phyloP scores from a whole-genome alignment of 257 asterid genomes.

The Penstemon barbatus region DNA sequence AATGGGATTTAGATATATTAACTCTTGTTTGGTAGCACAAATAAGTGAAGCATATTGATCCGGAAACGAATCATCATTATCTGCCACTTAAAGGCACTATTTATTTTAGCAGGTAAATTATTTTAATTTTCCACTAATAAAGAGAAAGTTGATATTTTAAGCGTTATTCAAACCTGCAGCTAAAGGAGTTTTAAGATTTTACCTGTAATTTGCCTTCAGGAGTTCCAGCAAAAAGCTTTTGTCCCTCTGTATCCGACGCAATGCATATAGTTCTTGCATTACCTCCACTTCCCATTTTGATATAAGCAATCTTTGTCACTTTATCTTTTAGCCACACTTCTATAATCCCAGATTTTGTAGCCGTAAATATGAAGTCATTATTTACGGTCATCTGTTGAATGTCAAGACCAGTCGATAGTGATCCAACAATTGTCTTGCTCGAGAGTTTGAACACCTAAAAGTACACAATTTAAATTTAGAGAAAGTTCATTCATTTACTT shows the following conservation, averaged over 20 bases:
- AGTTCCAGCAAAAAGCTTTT: conserved; percentile 70
- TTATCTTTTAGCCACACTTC: conserved; percentile 75
- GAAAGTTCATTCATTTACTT: neutral
- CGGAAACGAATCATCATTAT: no score
- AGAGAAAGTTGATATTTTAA: no score
- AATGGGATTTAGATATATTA: no score
- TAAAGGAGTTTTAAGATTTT: neutral
- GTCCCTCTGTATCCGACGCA: conserved; percentile 56
- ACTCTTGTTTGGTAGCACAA: no score
- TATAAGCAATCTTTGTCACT: conserved; percentile 49
- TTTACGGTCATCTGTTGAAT: conserved; percentile 48
- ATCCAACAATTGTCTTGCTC: conserved; percentile 63
- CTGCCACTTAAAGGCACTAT: no score
- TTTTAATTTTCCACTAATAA: no score
- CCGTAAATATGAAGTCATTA: conserved; percentile 63
- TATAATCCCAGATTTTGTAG: conserved; percentile 62
- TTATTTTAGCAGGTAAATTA: no score
- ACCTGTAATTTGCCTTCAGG: conserved; percentile 80
- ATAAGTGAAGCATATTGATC: no score
- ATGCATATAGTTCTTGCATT: conserved; percentile 43
- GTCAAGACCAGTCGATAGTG: conserved; percentile 52
- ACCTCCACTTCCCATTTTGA: conserved; percentile 46
- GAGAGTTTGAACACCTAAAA: conserved; percentile 68
- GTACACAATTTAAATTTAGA: neutral
- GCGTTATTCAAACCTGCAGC: no score